Evolutionary conservation across 1,284 basidiomycete genomes (phyloP).

Genomic region (Sphagnurus paluster): DNA sequence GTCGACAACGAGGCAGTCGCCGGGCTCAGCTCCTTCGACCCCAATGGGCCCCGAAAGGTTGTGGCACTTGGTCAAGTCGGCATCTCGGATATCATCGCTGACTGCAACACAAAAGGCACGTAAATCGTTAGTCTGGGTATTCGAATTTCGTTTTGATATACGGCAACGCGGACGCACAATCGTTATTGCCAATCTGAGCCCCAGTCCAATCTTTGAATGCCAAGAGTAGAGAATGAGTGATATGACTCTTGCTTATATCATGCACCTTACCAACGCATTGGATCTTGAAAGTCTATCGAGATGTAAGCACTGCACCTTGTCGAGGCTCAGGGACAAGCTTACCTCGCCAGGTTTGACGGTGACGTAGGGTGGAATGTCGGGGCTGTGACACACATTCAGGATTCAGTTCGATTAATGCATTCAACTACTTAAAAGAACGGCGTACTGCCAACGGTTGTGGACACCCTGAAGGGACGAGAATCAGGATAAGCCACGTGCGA

Average conservation of each 20-base stretch:
- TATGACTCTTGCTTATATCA: background rate
- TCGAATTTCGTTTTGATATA: background rate
- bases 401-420: background rate
- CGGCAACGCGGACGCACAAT: conserved; percentile 44
- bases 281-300: conserved; percentile 64
- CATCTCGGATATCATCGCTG: conserved; percentile 68
- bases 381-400: conserved; percentile 38
- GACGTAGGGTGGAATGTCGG: conserved; percentile 65
- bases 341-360: conserved; percentile 69
- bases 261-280: conserved; percentile 63
- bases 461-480: conserved; percentile 43
- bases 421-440: too few species aligned
- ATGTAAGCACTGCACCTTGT: background rate
- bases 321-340: conserved; percentile 7
- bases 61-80: conserved; percentile 68
- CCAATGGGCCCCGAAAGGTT: conserved; percentile 77
- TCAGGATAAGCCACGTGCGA: too few species aligned
- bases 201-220: conserved; percentile 66
- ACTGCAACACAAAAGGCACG: conserved; percentile 31
- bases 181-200: conserved; percentile 75
- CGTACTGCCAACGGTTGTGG: conserved; percentile 77
- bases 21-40: conserved; percentile 75
- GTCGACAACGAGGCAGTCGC: conserved; percentile 78
- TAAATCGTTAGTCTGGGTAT: background rate
- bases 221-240: background rate